Percentiles rank a stretch among this genome's conserved stretches.
phyloP scores from a whole-genome alignment of 352 stramenopile genomes.

The Phytophthora pistaciae region DNA sequence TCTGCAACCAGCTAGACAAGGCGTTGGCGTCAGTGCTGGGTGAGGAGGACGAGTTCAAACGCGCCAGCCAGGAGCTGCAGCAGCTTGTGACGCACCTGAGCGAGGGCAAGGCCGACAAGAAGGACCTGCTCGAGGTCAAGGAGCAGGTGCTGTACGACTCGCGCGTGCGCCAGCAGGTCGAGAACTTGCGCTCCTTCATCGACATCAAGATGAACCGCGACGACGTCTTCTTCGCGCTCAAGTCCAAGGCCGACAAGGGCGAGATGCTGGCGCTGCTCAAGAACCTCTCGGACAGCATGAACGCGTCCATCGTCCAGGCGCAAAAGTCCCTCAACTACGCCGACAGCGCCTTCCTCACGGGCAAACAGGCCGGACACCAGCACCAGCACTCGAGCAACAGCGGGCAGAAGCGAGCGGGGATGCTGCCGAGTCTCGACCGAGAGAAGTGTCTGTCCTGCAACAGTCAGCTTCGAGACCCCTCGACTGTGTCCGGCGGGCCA shows the following conservation, averaged over 20 bases:
- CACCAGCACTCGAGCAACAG: constrained; percentile 52
- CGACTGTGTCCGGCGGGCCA: constrained; percentile 17
- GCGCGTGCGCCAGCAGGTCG: constrained; percentile 84
- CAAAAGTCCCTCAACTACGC: constrained; percentile 70
- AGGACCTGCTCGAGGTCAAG: constrained; percentile 88
- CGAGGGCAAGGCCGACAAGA: constrained; percentile 87
- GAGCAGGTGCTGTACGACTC: constrained; percentile 90
- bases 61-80: constrained; percentile 84
- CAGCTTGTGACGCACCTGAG: constrained; percentile 83
- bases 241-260: constrained; percentile 88
- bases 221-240: constrained; percentile 84
- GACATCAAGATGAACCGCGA: constrained; percentile 92
- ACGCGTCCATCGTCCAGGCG: constrained; percentile 77
- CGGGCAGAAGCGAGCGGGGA: constrained; percentile 56
- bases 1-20: constrained; percentile 93
- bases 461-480: constrained; percentile 62
- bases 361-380: constrained; percentile 69
- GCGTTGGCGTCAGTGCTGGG: constrained; percentile 85
- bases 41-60: constrained; percentile 92
- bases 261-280: constrained; percentile 86
- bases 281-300: constrained; percentile 83
- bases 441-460: constrained; percentile 86
- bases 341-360: constrained; percentile 78
- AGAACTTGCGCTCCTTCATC: constrained; percentile 88
- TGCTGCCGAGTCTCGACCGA: constrained; percentile 80